Conservation (phyloP, 2,329 filamentous ascomycete genomes). For the Monosporascus sp. region DNA sequence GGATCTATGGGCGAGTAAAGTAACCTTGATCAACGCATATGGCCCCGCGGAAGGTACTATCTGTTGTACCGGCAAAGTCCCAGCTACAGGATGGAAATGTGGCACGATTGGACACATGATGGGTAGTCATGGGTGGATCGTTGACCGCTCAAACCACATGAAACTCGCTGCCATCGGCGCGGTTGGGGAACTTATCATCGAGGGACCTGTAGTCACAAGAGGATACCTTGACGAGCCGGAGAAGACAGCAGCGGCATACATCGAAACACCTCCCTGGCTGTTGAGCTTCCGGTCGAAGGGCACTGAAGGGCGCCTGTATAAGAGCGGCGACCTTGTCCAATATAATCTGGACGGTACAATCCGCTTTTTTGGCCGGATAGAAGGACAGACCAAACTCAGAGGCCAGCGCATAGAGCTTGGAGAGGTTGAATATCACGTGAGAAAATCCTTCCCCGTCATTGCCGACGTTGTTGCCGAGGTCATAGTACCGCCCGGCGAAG, state of each 20-base stretch:
- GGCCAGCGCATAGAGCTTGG: neutral
- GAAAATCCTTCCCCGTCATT: neutral
- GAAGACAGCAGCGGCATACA: constrained; percentile 4
- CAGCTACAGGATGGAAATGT: neutral
- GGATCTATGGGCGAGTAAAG: no score
- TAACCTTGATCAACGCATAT: no score
- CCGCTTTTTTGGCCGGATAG: neutral
- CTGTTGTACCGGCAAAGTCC: neutral
- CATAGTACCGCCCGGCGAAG: no score
- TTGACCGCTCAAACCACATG: neutral
- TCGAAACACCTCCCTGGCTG: neutral
- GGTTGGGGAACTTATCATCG: constrained; percentile 3
- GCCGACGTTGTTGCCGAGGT: no score
- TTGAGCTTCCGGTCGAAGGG: neutral
- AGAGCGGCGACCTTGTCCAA: no score
- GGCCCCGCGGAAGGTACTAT: no score
- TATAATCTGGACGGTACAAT: no score
- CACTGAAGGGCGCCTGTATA: neutral
- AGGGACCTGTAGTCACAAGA: constrained; percentile 3
- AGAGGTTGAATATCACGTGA: neutral
- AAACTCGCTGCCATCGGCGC: constrained; percentile 1
- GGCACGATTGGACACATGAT: neutral
- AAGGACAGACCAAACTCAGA: neutral
- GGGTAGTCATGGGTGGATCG: constrained; percentile 1
- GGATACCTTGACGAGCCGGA: constrained; percentile 3